Percentiles rank a stretch among this genome's conserved stretches.
Conservation (phyloP, 169 alveolate genomes). For the Neospora caninum region DNA sequence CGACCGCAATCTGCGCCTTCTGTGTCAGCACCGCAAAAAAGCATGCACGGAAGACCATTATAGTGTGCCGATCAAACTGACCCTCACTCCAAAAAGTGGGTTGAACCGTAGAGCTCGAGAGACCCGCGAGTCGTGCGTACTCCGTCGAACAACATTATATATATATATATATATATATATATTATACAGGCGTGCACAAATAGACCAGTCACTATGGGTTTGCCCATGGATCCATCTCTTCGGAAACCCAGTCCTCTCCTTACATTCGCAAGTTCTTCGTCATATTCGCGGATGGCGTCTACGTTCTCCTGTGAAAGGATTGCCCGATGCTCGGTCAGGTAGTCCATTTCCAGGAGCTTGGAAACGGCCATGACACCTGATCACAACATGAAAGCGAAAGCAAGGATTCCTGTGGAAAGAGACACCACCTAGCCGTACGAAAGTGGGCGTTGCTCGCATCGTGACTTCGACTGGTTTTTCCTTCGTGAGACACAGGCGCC, state of each 20-base stretch:
- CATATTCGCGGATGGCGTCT: constrained; percentile 61
- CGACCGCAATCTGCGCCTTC: constrained; percentile 71
- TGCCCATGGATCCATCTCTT: neutral
- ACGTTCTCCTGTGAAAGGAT: constrained; percentile 63
- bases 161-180: too few relatives aligned
- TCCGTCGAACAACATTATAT: too few relatives aligned
- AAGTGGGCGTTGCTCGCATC: neutral
- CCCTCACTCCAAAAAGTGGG: neutral
- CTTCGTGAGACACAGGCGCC: too few relatives aligned
- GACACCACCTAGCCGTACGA: neutral
- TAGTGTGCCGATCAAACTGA: neutral
- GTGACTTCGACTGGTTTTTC: too few relatives aligned
- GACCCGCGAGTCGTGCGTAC: too few relatives aligned
- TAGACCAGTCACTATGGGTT: too few relatives aligned
- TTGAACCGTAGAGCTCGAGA: neutral
- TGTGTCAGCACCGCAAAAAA: constrained; percentile 14
- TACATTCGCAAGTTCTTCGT: constrained; percentile 61
- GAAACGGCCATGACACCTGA: constrained; percentile 71
- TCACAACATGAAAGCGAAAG: neutral
- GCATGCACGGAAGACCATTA: too few relatives aligned
- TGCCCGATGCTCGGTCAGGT: constrained; percentile 50
- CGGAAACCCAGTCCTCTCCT: neutral
- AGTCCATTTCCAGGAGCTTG: constrained; percentile 60
- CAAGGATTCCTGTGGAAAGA: neutral
- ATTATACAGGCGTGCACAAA: too few relatives aligned